phyloP scores from a whole-genome alignment of 345 rosid species.

The Stellera chamaejasme region DNA sequence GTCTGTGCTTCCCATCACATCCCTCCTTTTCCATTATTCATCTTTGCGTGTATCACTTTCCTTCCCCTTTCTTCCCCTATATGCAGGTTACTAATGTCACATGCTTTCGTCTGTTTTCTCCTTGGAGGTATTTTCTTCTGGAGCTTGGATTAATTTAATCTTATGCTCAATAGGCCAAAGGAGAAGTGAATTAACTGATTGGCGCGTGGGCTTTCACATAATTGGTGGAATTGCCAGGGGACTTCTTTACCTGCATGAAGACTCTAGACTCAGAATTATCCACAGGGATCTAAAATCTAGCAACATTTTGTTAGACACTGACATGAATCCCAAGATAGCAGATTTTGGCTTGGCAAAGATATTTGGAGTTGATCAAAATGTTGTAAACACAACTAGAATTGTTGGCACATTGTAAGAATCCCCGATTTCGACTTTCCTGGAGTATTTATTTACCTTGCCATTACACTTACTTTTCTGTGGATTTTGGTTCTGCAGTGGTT shows the following conservation, averaged over 20 bases:
- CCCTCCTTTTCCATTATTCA: not conserved
- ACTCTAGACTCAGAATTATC: conserved; percentile 11
- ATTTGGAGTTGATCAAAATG: conserved; percentile 14
- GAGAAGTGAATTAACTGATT: not conserved
- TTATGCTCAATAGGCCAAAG: not conserved
- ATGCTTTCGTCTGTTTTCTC: too few species aligned
- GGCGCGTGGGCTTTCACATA: conserved; percentile 6
- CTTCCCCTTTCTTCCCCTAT: not conserved
- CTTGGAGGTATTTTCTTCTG: too few species aligned
- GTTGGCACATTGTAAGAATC: conserved; percentile 11
- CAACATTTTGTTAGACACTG: conserved; percentile 10
- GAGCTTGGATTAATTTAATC: not conserved
- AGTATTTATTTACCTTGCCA: too few species aligned
- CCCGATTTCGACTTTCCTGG: too few species aligned
- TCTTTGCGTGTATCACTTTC: not conserved
- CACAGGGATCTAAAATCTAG: conserved; percentile 16
- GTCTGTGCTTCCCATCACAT: not conserved
- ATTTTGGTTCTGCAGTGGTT: too few species aligned
- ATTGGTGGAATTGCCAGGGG: conserved; percentile 12
- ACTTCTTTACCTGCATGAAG: conserved; percentile 12
- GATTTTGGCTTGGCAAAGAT: conserved; percentile 14
- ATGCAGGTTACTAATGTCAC: not conserved
- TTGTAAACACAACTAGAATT: conserved; percentile 10
- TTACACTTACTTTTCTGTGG: too few species aligned
- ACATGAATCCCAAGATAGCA: conserved; percentile 12